These are phyloP conservation scores for Sungouiella blattae DNA, from an alignment of 805 yeast species.

Conservation along the genomic window DNA sequence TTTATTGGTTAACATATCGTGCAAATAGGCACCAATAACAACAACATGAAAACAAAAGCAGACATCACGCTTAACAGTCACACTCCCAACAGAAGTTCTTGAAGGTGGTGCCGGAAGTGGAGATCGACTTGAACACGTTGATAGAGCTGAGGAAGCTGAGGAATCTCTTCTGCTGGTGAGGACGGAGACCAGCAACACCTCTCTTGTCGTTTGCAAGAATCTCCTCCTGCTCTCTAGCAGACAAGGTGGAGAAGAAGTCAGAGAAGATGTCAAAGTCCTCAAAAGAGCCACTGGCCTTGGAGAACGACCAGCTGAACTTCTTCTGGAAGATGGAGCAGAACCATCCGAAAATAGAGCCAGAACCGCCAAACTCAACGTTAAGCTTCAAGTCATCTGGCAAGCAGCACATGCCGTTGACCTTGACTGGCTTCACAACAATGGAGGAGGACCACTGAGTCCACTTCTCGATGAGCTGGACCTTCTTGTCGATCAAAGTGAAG, in stretches of 20 bases:
- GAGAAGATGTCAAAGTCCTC: background rate
- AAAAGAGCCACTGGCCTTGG: background rate
- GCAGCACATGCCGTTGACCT: background rate
- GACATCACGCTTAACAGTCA: too few relatives aligned
- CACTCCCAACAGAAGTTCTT: too few relatives aligned
- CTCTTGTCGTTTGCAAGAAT: background rate
- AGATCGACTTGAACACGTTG: background rate
- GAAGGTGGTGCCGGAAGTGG: too few relatives aligned
- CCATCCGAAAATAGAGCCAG: background rate
- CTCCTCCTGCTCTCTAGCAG: background rate
- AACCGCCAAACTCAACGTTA: background rate
- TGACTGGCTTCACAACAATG: slow-evolving; percentile 4
- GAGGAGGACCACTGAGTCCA: slow-evolving; percentile 6
- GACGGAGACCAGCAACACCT: background rate
- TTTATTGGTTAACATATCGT: too few relatives aligned
- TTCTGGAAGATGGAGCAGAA: background rate
- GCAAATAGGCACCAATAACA: too few relatives aligned
- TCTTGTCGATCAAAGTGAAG: slow-evolving; percentile 3
- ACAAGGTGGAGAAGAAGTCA: background rate
- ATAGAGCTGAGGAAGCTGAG: background rate
- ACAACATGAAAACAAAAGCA: too few relatives aligned
- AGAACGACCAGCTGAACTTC: background rate
- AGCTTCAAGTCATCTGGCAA: background rate
- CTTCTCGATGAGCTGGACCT: background rate
- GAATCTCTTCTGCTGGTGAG: background rate